Conservation (phyloP, 2,329 filamentous ascomycete species). For the Claviceps cyperi region DNA sequence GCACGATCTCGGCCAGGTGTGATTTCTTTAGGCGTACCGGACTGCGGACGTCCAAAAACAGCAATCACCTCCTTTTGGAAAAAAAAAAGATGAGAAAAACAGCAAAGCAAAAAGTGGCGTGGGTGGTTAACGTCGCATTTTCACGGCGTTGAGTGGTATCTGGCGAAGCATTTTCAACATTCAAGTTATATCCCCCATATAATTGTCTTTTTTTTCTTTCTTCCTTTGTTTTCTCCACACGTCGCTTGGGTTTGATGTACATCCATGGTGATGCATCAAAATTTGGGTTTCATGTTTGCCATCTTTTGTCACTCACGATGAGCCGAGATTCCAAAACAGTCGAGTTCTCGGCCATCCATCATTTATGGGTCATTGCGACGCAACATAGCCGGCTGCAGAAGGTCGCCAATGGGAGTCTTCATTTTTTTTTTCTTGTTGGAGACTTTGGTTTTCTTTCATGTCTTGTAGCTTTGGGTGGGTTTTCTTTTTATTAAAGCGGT, state of each 20-base stretch:
- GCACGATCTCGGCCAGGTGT: no score
- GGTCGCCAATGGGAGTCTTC: slow-evolving; percentile 7
- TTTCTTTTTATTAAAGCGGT: slow-evolving; percentile 11
- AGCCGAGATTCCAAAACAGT: background rate
- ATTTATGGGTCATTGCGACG: background rate
- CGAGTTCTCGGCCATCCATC: background rate
- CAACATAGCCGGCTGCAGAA: background rate
- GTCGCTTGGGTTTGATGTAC: background rate
- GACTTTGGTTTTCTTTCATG: slow-evolving; percentile 2
- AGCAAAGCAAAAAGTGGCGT: slow-evolving; percentile 6
- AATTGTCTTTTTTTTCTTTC: background rate
- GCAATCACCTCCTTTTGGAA: slow-evolving; percentile 12
- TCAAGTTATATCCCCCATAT: slow-evolving; percentile 13
- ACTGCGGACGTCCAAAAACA: background rate
- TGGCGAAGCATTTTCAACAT: slow-evolving; percentile 1
- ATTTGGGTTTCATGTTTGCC: background rate
- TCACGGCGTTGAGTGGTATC: slow-evolving; percentile 1
- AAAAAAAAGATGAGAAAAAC: background rate
- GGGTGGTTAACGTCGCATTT: slow-evolving; percentile 7
- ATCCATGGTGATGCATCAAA: background rate
- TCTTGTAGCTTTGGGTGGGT: background rate
- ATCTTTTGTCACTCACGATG: background rate
- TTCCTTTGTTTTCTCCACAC: background rate
- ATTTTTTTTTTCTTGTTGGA: background rate
- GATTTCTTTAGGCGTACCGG: no score